Conservation (phyloP, 805 yeast genomes). For the Hagleromyces aurorensis region DNA sequence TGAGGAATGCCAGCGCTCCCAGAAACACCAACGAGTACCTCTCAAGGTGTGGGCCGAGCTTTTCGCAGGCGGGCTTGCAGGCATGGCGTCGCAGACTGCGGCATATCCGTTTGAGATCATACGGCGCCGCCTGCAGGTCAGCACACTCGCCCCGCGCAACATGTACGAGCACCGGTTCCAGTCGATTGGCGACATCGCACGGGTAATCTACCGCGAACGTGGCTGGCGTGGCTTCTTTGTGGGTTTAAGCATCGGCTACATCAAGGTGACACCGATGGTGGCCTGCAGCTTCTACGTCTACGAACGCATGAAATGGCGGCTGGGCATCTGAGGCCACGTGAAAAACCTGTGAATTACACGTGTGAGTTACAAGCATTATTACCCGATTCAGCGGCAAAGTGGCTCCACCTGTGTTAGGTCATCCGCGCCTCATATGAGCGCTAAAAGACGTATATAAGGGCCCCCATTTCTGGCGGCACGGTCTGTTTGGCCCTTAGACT, state of each 20-base stretch:
- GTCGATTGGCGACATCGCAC: conserved; percentile 34
- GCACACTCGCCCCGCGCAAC: conserved; percentile 60
- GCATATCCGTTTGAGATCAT: conserved; percentile 95
- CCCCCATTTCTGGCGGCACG: too few relatives aligned
- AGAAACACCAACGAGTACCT: conserved; percentile 44
- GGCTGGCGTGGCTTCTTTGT: conserved; percentile 89
- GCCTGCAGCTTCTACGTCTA: conserved; percentile 94
- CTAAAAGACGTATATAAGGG: too few relatives aligned
- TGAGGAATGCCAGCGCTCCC: conserved; percentile 11
- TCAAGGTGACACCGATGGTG: conserved; percentile 94
- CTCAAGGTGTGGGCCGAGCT: conserved; percentile 87
- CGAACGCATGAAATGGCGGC: conserved; percentile 66
- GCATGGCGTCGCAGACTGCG: conserved; percentile 90
- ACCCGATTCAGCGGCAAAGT: too few relatives aligned
- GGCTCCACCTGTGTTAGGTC: too few relatives aligned
- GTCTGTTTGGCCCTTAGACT: too few relatives aligned
- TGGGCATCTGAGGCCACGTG: conserved; percentile 63
- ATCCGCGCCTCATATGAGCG: too few relatives aligned
- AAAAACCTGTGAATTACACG: too few relatives aligned
- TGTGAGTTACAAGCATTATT: too few relatives aligned
- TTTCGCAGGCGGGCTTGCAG: conserved; percentile 92
- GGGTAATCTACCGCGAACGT: conserved; percentile 54
- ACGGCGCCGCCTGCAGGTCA: conserved; percentile 92
- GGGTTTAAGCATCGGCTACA: conserved; percentile 90
- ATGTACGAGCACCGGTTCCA: conserved; percentile 35